phyloP scores from a whole-genome alignment of 202 grass and related monocot genomes.

The Dendrocalamus latiflorus region DNA sequence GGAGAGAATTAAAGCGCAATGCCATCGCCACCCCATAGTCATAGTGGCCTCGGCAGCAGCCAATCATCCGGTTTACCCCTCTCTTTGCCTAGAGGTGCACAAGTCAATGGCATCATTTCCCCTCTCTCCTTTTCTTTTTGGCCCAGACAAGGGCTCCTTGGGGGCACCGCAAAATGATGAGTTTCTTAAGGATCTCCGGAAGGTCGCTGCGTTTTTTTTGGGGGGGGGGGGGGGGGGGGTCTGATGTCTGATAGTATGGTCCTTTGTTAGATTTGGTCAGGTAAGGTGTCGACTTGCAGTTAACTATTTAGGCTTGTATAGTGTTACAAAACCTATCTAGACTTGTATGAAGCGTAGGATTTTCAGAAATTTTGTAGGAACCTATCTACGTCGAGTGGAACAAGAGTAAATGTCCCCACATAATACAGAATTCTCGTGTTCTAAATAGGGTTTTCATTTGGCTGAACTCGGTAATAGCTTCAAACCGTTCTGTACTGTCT shows the following conservation, averaged over 20 bases:
- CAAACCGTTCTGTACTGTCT: no score
- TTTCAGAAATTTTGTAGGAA: background rate
- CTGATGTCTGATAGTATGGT: background rate
- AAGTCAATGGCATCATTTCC: conserved; percentile 50
- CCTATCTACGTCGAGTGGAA: background rate
- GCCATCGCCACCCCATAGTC: conserved; percentile 17
- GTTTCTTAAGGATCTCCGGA: background rate
- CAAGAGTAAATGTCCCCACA: background rate
- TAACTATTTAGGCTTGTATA: no score
- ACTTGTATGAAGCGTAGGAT: background rate
- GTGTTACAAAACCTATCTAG: no score
- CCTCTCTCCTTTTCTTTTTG: background rate
- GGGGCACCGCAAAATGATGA: background rate
- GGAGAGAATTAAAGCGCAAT: conserved; percentile 5
- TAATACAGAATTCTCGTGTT: background rate
- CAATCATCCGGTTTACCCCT: conserved; percentile 43
- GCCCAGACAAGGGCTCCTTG: background rate
- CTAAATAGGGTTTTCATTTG: background rate
- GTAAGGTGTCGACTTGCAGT: background rate
- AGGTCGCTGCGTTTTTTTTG: background rate
- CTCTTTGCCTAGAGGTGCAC: conserved; percentile 13
- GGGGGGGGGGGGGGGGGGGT: background rate
- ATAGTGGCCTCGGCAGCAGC: conserved; percentile 28
- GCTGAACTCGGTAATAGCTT: background rate
- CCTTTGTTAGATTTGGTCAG: background rate